phyloP scores from a whole-genome alignment of 208 protist species.

The Vickermania spadyakhi region DNA sequence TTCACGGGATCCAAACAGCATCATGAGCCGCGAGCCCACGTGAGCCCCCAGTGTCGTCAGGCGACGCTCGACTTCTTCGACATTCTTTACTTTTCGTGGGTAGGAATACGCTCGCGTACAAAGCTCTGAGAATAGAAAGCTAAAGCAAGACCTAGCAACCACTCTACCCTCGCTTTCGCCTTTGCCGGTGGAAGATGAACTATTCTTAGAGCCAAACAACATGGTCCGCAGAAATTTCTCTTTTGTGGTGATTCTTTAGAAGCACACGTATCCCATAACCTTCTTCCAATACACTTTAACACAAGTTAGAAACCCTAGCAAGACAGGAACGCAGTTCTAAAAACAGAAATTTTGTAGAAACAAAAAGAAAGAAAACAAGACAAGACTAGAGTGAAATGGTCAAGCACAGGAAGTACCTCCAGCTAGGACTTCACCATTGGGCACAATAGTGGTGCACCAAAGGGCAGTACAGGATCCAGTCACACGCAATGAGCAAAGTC shows the following conservation, averaged over 20 bases:
- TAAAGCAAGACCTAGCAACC: conserved; percentile 71
- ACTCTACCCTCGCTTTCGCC: conserved; percentile 30
- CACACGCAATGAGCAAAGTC: too few species aligned
- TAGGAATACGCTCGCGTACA: conserved; percentile 70
- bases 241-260: conserved; percentile 6
- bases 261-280: too few species aligned
- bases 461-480: too few species aligned
- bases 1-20: conserved; percentile 58
- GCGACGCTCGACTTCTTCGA: conserved; percentile 72
- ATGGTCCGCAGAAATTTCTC: neutral
- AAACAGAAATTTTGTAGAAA: too few species aligned
- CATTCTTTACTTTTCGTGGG: conserved; percentile 54
- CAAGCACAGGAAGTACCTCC: too few species aligned
- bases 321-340: too few species aligned
- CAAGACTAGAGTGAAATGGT: too few species aligned
- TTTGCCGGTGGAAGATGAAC: conserved; percentile 13
- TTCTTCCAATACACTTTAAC: too few species aligned
- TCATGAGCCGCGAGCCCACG: conserved; percentile 53
- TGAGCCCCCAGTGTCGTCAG: conserved; percentile 58
- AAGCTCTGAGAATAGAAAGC: conserved; percentile 80
- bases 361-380: too few species aligned
- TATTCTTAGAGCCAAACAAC: conserved; percentile 1
- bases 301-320: too few species aligned
- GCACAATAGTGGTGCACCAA: too few species aligned
- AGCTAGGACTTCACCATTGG: too few species aligned